Conservation (phyloP, 2,329 filamentous ascomycete genomes). For the Drechslera avenae region DNA sequence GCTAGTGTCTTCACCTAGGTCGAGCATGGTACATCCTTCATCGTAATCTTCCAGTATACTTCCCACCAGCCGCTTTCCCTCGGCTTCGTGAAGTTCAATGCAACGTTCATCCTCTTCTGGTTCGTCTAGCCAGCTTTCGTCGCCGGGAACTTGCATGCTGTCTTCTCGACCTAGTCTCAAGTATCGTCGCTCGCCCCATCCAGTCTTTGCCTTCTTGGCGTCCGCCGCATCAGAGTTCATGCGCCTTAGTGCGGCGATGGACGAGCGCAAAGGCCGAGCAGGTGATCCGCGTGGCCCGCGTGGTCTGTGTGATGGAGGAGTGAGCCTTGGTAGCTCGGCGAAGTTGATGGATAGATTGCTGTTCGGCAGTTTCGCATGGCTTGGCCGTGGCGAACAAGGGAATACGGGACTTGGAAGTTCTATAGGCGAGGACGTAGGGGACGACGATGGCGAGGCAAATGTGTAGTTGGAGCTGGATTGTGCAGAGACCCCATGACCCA, state of each 20-base stretch:
- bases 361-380: constrained; percentile 24
- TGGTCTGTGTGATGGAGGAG: constrained; percentile 31
- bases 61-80: constrained; percentile 27
- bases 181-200: constrained; percentile 45
- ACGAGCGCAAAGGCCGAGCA: constrained; percentile 46
- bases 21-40: constrained; percentile 24
- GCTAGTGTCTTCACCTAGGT: constrained; percentile 12
- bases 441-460: constrained; percentile 18
- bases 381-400: constrained; percentile 32
- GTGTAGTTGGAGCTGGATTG: constrained; percentile 26
- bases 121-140: constrained; percentile 39
- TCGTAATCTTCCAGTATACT: constrained; percentile 30
- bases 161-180: constrained; percentile 49
- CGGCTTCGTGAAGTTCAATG: constrained; percentile 26
- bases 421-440: constrained; percentile 20
- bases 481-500: constrained; percentile 17
- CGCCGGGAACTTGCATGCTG: constrained; percentile 33
- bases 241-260: constrained; percentile 48
- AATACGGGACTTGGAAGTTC: constrained; percentile 11
- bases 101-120: constrained; percentile 25
- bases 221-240: constrained; percentile 51
- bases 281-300: constrained; percentile 47
- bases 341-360: constrained; percentile 27
- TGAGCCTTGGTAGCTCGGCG: constrained; percentile 27
- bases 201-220: constrained; percentile 24